A percentile compares a stretch with the other conserved stretches of the same genome.
phyloP scores from a whole-genome alignment of 2,329 filamentous ascomycete species.

The Botrytis cinerea region DNA sequence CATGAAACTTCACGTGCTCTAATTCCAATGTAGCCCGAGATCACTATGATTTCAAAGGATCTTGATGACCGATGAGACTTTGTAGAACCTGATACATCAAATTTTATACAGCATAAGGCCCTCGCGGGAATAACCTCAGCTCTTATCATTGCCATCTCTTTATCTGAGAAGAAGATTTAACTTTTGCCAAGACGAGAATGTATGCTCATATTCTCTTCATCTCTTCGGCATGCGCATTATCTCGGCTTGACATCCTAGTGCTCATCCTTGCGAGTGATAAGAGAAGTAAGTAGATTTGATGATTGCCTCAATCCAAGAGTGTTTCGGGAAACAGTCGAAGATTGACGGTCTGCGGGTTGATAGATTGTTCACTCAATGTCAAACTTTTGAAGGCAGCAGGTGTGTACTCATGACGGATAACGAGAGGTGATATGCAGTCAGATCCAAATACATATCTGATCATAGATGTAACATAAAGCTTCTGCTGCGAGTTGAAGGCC shows the following conservation, averaged over 20 bases:
- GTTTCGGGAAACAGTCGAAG: background rate
- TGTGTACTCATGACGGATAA: slow-evolving; percentile 3
- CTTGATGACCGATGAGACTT: background rate
- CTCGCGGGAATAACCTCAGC: background rate
- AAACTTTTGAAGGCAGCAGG: slow-evolving; percentile 8
- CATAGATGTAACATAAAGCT: background rate
- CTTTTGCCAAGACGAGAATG: slow-evolving; percentile 18
- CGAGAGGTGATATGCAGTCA: slow-evolving; percentile 2
- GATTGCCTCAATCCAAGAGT: background rate
- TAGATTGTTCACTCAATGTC: background rate
- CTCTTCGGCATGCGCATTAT: background rate
- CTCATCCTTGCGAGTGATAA: background rate
- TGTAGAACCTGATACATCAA: background rate
- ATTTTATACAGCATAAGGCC: background rate
- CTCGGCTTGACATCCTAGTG: background rate
- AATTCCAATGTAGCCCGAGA: background rate
- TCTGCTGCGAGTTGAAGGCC: background rate
- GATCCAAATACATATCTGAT: background rate
- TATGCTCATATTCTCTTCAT: background rate
- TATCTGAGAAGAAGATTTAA: background rate
- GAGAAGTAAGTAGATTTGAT: background rate
- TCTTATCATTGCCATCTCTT: background rate
- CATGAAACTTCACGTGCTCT: background rate
- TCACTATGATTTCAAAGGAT: background rate
- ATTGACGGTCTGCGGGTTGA: background rate